Evolutionary conservation across 148 eudicot genomes (phyloP).

Genomic region (Fagopyrum esculentum): DNA sequence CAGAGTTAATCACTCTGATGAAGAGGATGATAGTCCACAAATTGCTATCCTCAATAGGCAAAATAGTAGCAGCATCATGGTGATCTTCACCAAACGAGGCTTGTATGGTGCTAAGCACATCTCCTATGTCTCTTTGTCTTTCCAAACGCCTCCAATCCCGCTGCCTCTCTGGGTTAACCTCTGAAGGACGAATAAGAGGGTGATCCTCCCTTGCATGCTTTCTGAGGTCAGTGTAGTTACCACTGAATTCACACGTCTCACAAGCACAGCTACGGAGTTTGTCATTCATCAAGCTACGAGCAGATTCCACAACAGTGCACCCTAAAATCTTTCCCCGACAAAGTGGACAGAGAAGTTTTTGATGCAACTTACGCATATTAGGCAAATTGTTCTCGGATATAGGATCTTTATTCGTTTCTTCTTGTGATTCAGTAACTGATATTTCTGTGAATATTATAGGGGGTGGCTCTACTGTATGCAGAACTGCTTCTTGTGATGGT

Average conservation of each 20-base stretch:
- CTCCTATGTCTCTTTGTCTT: conserved; percentile 73
- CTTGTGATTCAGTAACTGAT: conserved; percentile 20
- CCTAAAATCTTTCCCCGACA: conserved; percentile 75
- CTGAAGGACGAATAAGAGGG: conserved; percentile 69
- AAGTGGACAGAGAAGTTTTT: conserved; percentile 72
- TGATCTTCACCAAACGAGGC: conserved; percentile 61
- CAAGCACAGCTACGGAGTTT: conserved; percentile 75
- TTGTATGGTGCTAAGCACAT: conserved; percentile 68
- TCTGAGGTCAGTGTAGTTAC: conserved; percentile 65
- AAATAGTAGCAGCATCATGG: conserved; percentile 33
- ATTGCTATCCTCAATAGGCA: conserved; percentile 48
- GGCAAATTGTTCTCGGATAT: conserved; percentile 24
- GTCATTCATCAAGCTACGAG: conserved; percentile 72
- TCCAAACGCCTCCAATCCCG: conserved; percentile 78
- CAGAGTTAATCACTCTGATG: conserved; percentile 44
- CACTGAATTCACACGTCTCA: conserved; percentile 76
- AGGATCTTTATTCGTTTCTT: conserved; percentile 31
- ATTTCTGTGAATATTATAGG: conserved; percentile 20
- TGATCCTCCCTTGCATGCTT: conserved; percentile 81
- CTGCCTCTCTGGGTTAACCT: conserved; percentile 76
- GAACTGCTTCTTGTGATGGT: conserved; percentile 20
- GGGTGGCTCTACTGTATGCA: conserved; percentile 20
- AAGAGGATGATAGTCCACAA: conserved; percentile 60
- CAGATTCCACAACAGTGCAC: conserved; percentile 74
- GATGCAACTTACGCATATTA: conserved; percentile 33